These are phyloP conservation scores for Penicillium sp. DNA, from an alignment of 2,329 filamentous ascomycete species.

Conservation along the genomic window DNA sequence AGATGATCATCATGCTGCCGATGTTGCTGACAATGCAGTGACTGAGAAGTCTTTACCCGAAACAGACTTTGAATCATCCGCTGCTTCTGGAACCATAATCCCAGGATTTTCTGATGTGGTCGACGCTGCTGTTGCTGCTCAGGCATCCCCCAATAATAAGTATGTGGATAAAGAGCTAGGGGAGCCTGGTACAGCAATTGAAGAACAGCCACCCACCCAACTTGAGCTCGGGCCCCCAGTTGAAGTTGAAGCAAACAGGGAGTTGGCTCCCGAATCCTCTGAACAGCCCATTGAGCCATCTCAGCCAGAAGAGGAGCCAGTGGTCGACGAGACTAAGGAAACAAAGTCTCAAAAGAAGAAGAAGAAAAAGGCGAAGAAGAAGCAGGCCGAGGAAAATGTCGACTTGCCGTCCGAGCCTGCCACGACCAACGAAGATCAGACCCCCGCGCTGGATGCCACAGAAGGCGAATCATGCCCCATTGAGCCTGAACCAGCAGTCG, in stretches of 20 bases:
- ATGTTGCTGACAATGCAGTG: background rate
- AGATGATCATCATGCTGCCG: background rate
- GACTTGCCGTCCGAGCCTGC: constrained; percentile 9
- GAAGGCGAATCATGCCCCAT: background rate
- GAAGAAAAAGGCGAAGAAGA: constrained; percentile 3
- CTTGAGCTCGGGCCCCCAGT: background rate
- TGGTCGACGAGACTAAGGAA: background rate
- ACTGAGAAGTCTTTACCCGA: background rate
- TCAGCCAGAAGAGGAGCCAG: background rate
- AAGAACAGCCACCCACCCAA: constrained; percentile 4
- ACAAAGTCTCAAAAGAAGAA: constrained; percentile 4
- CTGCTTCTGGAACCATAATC: background rate
- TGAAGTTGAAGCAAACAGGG: constrained; percentile 10
- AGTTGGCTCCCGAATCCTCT: constrained; percentile 3
- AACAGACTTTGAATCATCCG: background rate
- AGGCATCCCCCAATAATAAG: constrained; percentile 8
- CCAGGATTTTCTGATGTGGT: constrained; percentile 19
- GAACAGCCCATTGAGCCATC: constrained; percentile 5
- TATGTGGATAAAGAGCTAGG: background rate
- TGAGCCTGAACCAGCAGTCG: constrained; percentile 2
- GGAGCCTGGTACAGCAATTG: constrained; percentile 17
- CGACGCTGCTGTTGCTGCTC: constrained; percentile 19
- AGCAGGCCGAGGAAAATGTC: background rate
- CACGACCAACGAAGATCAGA: constrained; percentile 4
- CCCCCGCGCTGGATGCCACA: background rate